These are phyloP conservation scores for Debaryomyces subglobosus DNA, from an alignment of 1,139 yeast species.

Conservation along the genomic window DNA sequence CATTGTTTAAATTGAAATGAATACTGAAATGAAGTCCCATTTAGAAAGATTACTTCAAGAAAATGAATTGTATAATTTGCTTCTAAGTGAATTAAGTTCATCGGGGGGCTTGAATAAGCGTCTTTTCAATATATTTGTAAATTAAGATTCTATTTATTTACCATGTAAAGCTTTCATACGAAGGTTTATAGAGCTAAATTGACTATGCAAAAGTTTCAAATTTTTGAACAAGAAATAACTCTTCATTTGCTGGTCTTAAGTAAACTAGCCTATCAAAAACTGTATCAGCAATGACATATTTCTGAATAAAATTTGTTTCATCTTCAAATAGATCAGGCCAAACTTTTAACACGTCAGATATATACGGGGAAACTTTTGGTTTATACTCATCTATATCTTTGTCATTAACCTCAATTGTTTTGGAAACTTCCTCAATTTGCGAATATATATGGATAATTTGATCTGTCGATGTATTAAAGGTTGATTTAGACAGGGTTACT, in stretches of 20 bases:
- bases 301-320: constrained; percentile 7
- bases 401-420: constrained; percentile 7
- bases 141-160: too few relatives aligned
- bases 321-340: constrained; percentile 6
- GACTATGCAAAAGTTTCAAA: constrained; percentile 1
- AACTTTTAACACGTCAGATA: constrained; percentile 3
- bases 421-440: constrained; percentile 9
- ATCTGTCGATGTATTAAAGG: background rate
- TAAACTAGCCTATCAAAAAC: constrained; percentile 12
- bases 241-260: constrained; percentile 10
- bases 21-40: background rate
- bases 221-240: constrained; percentile 11
- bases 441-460: background rate
- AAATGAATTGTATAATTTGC: background rate
- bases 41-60: background rate
- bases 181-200: background rate
- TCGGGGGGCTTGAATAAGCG: too few relatives aligned
- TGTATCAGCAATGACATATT: constrained; percentile 11
- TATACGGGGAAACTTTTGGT: background rate
- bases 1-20: background rate
- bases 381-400: constrained; percentile 10
- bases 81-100: too few relatives aligned
- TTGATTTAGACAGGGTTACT: background rate
- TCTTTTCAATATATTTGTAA: too few relatives aligned
- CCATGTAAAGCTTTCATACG: too few relatives aligned